Base-by-base conservation (phyloP, 163 green algal species). In the Picocystis sp. region DNA sequence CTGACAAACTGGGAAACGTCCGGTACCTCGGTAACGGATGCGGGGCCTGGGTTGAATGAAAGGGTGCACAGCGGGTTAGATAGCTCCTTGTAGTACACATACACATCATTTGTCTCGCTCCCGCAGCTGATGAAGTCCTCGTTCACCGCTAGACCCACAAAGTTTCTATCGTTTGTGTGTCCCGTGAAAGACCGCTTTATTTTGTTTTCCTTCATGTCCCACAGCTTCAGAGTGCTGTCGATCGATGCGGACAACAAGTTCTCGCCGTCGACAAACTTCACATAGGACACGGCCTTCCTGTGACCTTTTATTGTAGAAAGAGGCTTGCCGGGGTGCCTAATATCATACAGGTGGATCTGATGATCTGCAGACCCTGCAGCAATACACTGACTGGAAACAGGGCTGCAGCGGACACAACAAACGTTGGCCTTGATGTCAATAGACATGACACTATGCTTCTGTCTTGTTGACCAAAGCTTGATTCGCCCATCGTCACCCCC, bases 401-500 rank as follows among this genome's bases (percentile, higher is more conserved):
- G 63, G 29, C 64, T 69, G 64, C 70, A 83, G 48, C 65, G 65
- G 22, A 78, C 74, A 22, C 55, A 67, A 62, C 74, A 82, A 42
- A 82, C 74, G 43, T 82, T 82, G 35, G 73, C 74, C 29, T 58
- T 58, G n/a, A 76, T 47, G 44, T 79, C 63, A 13, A 82, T 69
- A 22, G 61, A 72, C 10, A 72, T 25, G 11, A 71, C 55, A 38
- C 61, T 73, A 34, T 33, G 57, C 42, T 57, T 49, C 33, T 79
- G 58, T n/a, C 64, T 61, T 15, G 56, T 67, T 45, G 25, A 69
- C 65, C 66, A 77, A 35, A 79, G 52, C 56, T 76, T 74, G 22
- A 82, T 71, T 25, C 52, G 60, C 49, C 75, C 71, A 62, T 83
- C 75, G 51, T 79, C 74, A 2, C 69, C 78, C 53, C 64, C 75